phyloP scores from a whole-genome alignment of 192 early-diverging fungal genomes.

The Lobosporangium transversale region DNA sequence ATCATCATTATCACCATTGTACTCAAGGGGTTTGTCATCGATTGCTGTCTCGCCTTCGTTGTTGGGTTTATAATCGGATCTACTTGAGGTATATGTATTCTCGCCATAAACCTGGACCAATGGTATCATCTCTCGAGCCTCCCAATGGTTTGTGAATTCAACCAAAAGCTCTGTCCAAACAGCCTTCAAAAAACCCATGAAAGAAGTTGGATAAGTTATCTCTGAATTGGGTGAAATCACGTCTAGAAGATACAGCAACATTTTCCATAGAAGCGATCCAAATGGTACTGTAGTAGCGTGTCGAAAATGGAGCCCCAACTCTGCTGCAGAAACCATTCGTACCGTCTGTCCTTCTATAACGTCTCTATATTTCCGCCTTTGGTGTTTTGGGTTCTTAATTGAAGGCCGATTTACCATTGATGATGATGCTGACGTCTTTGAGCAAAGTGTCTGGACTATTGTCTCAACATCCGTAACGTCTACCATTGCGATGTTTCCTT shows the following conservation, averaged over 20 bases:
- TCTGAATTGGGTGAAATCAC: slow-evolving; percentile 49
- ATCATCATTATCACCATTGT: slow-evolving; percentile 12
- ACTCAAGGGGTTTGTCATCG: too few species aligned
- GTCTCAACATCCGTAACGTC: slow-evolving; percentile 52
- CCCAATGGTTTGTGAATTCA: slow-evolving; percentile 66
- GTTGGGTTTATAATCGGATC: too few species aligned
- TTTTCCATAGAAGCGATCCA: slow-evolving; percentile 63
- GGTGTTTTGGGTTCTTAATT: too few species aligned
- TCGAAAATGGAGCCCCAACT: slow-evolving; percentile 56
- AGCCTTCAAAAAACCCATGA: slow-evolving; percentile 72
- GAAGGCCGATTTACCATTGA: slow-evolving; percentile 17
- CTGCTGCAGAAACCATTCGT: slow-evolving; percentile 34
- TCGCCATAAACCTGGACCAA: slow-evolving; percentile 49
- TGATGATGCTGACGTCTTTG: slow-evolving; percentile 13
- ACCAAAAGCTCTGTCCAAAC: slow-evolving; percentile 70
- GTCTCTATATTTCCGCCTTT: too few species aligned
- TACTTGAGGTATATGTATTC: slow-evolving; percentile 6
- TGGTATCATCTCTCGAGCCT: slow-evolving; percentile 61
- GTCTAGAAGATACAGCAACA: slow-evolving; percentile 56
- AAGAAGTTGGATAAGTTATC: slow-evolving; percentile 57
- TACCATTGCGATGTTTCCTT: slow-evolving; percentile 47
- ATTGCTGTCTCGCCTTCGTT: too few species aligned
- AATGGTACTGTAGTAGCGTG: slow-evolving; percentile 55
- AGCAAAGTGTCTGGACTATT: slow-evolving; percentile 37
- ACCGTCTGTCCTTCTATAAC: too few species aligned